These are phyloP conservation scores for Extremus antarcticus DNA, from an alignment of 495 filamentous ascomycete species.

Conservation along the genomic window DNA sequence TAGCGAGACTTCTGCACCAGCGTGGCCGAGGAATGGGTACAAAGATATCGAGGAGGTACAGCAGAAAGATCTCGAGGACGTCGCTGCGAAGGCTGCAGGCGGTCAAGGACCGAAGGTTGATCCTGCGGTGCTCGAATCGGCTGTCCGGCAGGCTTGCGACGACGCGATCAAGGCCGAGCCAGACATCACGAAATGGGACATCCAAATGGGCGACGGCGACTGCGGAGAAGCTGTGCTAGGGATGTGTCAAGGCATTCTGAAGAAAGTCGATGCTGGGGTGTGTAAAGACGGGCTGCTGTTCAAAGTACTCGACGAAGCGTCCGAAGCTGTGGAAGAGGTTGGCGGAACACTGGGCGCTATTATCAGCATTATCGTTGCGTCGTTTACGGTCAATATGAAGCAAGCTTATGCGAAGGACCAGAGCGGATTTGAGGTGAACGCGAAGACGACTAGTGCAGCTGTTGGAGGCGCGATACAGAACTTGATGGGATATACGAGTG, in stretches of 20 bases:
- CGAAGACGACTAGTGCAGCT: conserved; percentile 15
- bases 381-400: conserved; percentile 39
- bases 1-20: conserved; percentile 41
- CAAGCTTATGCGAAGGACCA: conserved; percentile 22
- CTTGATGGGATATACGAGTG: conserved; percentile 31
- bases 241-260: conserved; percentile 27
- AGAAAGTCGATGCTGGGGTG: conserved; percentile 21
- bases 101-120: conserved; percentile 14
- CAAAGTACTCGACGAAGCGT: conserved; percentile 41
- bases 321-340: conserved; percentile 49
- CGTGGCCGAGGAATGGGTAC: conserved; percentile 33
- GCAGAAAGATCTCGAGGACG: conserved; percentile 10
- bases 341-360: conserved; percentile 53
- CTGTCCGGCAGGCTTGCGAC: conserved; percentile 41
- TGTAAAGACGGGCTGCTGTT: conserved; percentile 38
- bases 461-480: conserved; percentile 31
- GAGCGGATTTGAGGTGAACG: conserved; percentile 10
- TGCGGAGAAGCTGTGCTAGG: conserved; percentile 50
- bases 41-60: conserved; percentile 15
- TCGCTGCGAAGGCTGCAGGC: background rate
- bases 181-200: conserved; percentile 50
- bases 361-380: conserved; percentile 48
- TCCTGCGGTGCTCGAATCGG: conserved; percentile 31
- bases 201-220: conserved; percentile 55
- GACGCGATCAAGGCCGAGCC: conserved; percentile 45